phyloP scores from a whole-genome alignment of 768 basidiomycete genomes.

The Suillus decipiens region DNA sequence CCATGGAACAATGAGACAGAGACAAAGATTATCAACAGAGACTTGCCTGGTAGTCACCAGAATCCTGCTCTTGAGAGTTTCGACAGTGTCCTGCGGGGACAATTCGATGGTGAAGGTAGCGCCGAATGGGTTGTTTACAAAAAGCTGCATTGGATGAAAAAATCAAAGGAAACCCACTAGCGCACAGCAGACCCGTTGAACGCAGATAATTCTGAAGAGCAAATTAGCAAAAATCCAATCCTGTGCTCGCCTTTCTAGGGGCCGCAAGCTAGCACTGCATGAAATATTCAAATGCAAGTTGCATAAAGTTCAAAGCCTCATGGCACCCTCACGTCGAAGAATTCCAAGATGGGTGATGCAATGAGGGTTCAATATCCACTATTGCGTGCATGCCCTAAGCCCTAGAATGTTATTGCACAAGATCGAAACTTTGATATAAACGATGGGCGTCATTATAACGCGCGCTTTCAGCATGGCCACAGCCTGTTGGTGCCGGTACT shows the following conservation, averaged over 20 bases:
- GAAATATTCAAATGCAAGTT: neutral
- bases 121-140: conserved; percentile 8
- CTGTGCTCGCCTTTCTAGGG: neutral
- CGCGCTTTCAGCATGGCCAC: neutral
- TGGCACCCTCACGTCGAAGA: neutral
- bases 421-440: neutral
- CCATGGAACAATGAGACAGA: neutral
- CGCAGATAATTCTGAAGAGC: neutral
- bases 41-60: conserved; percentile 5
- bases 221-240: neutral
- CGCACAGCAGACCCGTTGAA: neutral
- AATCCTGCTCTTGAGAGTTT: conserved; percentile 9
- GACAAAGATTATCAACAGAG: neutral
- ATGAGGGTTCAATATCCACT: neutral
- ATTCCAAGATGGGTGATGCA: neutral
- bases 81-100: conserved; percentile 5
- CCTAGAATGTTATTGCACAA: neutral
- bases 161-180: neutral
- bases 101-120: conserved; percentile 6
- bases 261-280: neutral
- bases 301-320: neutral
- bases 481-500: neutral
- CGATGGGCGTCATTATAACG: neutral
- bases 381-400: neutral
- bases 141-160: conserved; percentile 10